These are phyloP conservation scores for rapeseed (Brassica napus) DNA, from an alignment of 345 rosid species.

Conservation along the genomic window DNA sequence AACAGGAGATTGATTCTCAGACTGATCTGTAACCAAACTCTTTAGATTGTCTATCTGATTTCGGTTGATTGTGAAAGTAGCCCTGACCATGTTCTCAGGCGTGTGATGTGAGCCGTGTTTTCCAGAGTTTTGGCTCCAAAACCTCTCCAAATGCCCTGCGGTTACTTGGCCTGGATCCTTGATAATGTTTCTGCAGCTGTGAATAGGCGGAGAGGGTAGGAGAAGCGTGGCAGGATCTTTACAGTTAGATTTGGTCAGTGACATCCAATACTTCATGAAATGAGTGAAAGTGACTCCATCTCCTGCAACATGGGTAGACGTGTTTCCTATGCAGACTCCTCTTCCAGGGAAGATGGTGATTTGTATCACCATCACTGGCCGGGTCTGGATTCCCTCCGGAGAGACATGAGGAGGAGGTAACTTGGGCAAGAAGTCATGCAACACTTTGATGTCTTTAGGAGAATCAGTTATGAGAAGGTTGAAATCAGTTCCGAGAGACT, in stretches of 20 bases:
- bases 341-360: constrained; percentile 42
- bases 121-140: constrained; percentile 23
- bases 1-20: not conserved
- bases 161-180: constrained; percentile 40
- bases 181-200: constrained; percentile 35
- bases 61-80: constrained; percentile 37
- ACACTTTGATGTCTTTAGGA: constrained; percentile 27
- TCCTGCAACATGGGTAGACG: constrained; percentile 26
- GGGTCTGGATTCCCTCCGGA: constrained; percentile 12
- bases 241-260: constrained; percentile 24
- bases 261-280: constrained; percentile 46
- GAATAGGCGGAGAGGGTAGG: constrained; percentile 21
- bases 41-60: constrained; percentile 38
- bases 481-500: constrained; percentile 42
- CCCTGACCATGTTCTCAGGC: constrained; percentile 34
- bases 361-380: constrained; percentile 33
- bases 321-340: constrained; percentile 45
- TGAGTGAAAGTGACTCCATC: constrained; percentile 42
- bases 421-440: constrained; percentile 37
- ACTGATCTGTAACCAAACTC: constrained; percentile 21
- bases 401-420: constrained; percentile 24
- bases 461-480: constrained; percentile 19
- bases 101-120: not conserved
- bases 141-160: constrained; percentile 27
- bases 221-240: not conserved